Evolutionary conservation across 352 stramenopile species (phyloP), one percentile per base, ranked within the genome.

Genomic region (Globisporangium carolinianum): DNA sequence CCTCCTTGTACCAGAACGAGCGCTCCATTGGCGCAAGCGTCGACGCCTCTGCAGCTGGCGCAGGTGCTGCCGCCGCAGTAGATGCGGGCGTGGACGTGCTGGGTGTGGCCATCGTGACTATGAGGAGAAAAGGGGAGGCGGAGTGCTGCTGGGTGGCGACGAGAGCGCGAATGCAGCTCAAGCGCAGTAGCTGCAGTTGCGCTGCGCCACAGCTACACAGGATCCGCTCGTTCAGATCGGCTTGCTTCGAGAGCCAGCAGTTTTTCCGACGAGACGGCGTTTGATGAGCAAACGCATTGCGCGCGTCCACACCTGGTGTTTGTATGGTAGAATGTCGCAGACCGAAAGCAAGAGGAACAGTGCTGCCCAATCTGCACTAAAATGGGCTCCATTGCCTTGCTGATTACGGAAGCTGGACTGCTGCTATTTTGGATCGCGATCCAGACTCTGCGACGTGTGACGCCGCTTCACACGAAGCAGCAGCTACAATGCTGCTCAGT

Each of bases 1-100:
- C 73, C 75, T 98, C 93, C 63, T 88, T 88, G 72, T 86, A 88
- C 78, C 78, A 88, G 70, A 88, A 86, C 55, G 75, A 85, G 58
- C 78, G 76, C 56, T 85, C 77, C 62, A 83, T 73, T 41, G 75
- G 75, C 24, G 73, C 77, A 39, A 85, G 57, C 53, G 68, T 59
- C 43, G 65, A 50, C 61, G 73, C 66, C 48, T 68, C 66, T 1
- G 50, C 67, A 54, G 66, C 61, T 61, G 72, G 69, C 37, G 37
- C 42, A 37, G 56, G n/a, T n/a, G n/a, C n/a, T n/a, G n/a, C n/a
- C n/a, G n/a, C n/a, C n/a, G n/a, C 55, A 60, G 55, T 36, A 53
- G 55, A 24, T 47, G 37, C 17, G 39, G 55, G 24, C 39, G 58
- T 49, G n/a, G n/a, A n/a, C 15, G 58, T 50, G 36, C 43, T 46